These are phyloP conservation scores for Kodamaea leandrae DNA, from an alignment of 805 yeast genomes.

Conservation along the genomic window DNA sequence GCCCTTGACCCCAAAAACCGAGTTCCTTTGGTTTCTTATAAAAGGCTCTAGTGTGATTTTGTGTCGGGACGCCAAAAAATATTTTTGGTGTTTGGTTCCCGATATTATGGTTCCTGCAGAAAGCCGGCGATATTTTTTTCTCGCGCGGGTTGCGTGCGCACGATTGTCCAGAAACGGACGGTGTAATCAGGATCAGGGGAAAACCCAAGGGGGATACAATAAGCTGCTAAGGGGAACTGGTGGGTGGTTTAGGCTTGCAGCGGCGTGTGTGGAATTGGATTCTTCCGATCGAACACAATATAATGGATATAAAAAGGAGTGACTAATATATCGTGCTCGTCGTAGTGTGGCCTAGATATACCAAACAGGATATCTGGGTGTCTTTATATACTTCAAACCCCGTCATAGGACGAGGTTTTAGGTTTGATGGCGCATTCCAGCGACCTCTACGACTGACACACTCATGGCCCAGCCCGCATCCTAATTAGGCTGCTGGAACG, in stretches of 20 bases:
- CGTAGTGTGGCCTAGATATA: neutral
- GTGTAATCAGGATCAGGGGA: conserved; percentile 1
- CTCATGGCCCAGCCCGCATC: conserved; percentile 1
- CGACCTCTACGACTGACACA: conserved; percentile 1
- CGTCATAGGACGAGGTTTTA: too few species aligned
- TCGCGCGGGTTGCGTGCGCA: neutral
- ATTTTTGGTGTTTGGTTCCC: neutral
- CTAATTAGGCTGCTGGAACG: neutral
- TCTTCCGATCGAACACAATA: conserved; percentile 2
- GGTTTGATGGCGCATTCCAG: neutral
- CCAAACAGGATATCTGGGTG: too few species aligned
- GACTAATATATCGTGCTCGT: conserved; percentile 4
- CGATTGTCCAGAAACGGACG: conserved; percentile 3
- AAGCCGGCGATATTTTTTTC: neutral
- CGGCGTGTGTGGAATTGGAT: neutral
- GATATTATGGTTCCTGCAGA: conserved; percentile 4
- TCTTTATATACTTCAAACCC: conserved; percentile 1
- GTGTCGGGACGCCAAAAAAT: neutral
- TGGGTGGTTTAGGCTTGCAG: neutral
- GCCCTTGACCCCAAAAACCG: conserved; percentile 2
- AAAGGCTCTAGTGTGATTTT: neutral
- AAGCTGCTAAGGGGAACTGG: neutral
- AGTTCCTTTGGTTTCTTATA: conserved; percentile 1
- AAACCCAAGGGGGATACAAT: conserved; percentile 1
- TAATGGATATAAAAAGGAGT: conserved; percentile 5